Percentiles rank a stretch among this genome's conserved stretches.
Evolutionary conservation across 352 stramenopile species (phyloP).

Genomic region (Peronosclerospora sorghi): DNA sequence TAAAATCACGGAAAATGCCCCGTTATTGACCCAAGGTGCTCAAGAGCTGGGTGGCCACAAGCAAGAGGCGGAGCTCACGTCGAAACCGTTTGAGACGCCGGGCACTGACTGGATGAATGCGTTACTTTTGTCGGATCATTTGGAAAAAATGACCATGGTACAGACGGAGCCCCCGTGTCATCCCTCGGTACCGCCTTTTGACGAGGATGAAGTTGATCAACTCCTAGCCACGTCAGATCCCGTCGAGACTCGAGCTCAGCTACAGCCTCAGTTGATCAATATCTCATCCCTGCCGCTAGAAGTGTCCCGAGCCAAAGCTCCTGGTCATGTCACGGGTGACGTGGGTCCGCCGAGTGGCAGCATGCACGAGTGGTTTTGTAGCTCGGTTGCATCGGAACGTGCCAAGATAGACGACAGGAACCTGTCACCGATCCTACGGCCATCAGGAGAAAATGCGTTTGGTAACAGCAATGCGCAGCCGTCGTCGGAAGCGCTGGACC

Average conservation of each 20-base stretch:
- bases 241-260: constrained; percentile 4
- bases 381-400: background rate
- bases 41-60: constrained; percentile 1
- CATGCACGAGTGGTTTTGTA: constrained; percentile 9
- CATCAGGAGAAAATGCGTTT: constrained; percentile 1
- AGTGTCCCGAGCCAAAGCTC: background rate
- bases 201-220: background rate
- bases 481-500: constrained; percentile 21
- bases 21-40: constrained; percentile 4
- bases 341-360: background rate
- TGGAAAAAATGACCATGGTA: constrained; percentile 59
- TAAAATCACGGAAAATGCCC: constrained; percentile 20
- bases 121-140: constrained; percentile 40
- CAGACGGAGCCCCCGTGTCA: constrained; percentile 11
- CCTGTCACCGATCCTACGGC: constrained; percentile 1
- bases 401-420: background rate
- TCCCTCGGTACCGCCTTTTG: constrained; percentile 7
- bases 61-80: constrained; percentile 13
- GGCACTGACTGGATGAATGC: constrained; percentile 25
- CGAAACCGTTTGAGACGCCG: constrained; percentile 15
- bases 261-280: constrained; percentile 4
- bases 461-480: constrained; percentile 3
- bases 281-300: constrained; percentile 13
- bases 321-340: background rate
- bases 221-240: constrained; percentile 17